Base-by-base conservation (phyloP, 257 asterid genomes). In the Orobanche coerulescens region DNA sequence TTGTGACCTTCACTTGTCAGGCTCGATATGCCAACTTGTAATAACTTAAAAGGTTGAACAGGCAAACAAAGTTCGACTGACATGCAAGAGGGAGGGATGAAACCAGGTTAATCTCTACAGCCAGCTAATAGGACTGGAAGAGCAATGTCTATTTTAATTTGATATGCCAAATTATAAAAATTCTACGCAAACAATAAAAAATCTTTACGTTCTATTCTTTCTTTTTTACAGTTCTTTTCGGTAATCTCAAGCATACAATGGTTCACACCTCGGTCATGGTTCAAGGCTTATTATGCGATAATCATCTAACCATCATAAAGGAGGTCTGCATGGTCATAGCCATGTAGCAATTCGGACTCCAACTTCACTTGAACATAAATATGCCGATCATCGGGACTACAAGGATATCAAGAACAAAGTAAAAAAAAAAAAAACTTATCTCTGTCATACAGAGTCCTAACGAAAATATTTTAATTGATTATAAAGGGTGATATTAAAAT, bases 21-120 rank as follows among this genome's bases (percentile, higher is more conserved):
- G 61, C 33, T 46, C 55, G 22, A 43, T 34, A 42, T 53, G 30
- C 10, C 16, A 16, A 39, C 10, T 54, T 26, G 4, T 11, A 24
- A 15, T 7, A 47, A 13, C 40, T 26, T 25, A 18, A 36, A 36
- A 36, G 42, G 23, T 59, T 44, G 42, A 48, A 43, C 49, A 55
- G 39, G 37, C 66, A 70, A 39, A 34, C 26, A 63, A 16, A 70
- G 46, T 48, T 53, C 54, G 24, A 63, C 62, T 15, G 43, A 47
- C 24, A 23, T 30, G 48, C 26, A 58, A 33, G 22, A 31, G 34
- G 16, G 39, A 61, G 18, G 31, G 52, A 25, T 12, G 34, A 25
- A 54, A 62, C 60, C 57, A 44, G 43, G 51, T 43, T 44, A 37
- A 33, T 54, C 25, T 42, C 28, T 15, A 14, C 11, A 40, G 26